Evolutionary conservation across 371 early-diverging fungal species (phyloP), one percentile per base, ranked within the genome.

Genomic region (Syncephalis fuscata): DNA sequence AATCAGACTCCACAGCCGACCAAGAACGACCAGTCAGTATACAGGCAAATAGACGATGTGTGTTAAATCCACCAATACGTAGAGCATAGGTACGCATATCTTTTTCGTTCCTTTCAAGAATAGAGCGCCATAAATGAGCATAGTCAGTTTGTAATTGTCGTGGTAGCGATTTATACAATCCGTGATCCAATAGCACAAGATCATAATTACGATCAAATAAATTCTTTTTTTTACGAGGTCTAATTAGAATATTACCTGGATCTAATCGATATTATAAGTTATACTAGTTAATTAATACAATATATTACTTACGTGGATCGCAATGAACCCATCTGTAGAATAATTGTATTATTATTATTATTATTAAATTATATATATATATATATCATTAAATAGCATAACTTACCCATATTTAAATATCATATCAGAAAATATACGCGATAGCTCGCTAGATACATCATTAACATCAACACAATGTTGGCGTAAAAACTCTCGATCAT

Each of bases 181-280:
- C 95, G 58, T 93, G 95, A 57, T 95, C 95, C 46, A 95, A 61
- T 10, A 94, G 64, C 2, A 90, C 82, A 27, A 94, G 57, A 46
- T 90, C 83, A 63, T 89, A 92, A 59, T 88, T 89, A 54, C 73
- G 60, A 15, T 72, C 67, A 2, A 72, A 68, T 14, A 55, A 46
- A 7, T 63, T 59, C 25, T 55, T 58, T 7, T 71, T 44, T 20
- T 65, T 60, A 3, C 65, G 58, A n/a, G 80, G 74, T 15, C 83
- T 67, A 26, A 84, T 76, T 52, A 84, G 63, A 17, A 84, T 56
- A 56, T 84, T 84, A 24, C 85, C 85, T 0, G 85, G 85, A 54
- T 80, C 67, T 66, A n/a, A n/a, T n/a, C n/a, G n/a, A 39, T 44
- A 41, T 15, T 10, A 49, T 19, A n/a, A n/a, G n/a, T n/a, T n/a